A percentile compares a stretch with the other conserved stretches of the same genome.
phyloP scores from a whole-genome alignment of 106 monocot species.

The Agapanthus africanus region DNA sequence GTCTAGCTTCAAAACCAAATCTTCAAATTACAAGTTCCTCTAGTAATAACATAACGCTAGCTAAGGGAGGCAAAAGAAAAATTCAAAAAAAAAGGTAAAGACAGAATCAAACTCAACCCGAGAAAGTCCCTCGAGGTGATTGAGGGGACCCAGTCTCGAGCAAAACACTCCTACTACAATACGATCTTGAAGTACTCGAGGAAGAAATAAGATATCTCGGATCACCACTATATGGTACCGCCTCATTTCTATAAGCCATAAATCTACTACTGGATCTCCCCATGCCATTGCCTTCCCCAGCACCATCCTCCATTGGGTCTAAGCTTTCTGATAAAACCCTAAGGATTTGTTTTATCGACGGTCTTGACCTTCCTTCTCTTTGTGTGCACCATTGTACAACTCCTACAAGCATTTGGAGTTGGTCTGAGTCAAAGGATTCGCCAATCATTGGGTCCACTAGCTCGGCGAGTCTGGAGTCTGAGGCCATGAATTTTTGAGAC shows the following conservation, averaged over 20 bases:
- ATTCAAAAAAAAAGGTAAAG: not conserved
- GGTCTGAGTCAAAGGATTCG: slow-evolving; percentile 45
- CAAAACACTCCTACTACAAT: slow-evolving; percentile 76
- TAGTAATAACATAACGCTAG: not conserved
- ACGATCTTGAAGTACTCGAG: slow-evolving; percentile 84
- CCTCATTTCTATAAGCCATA: slow-evolving; percentile 16
- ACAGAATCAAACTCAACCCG: slow-evolving; percentile 9
- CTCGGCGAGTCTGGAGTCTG: slow-evolving; percentile 33
- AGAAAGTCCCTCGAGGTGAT: slow-evolving; percentile 43
- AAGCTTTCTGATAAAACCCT: slow-evolving; percentile 63
- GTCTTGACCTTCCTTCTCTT: slow-evolving; percentile 58
- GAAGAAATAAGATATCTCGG: slow-evolving; percentile 68
- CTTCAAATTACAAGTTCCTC: not conserved
- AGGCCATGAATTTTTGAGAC: slow-evolving; percentile 50
- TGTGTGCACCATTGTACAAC: slow-evolving; percentile 75
- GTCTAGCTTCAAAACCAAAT: not conserved
- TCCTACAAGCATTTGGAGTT: slow-evolving; percentile 48
- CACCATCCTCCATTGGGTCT: slow-evolving; percentile 37
- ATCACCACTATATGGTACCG: slow-evolving; percentile 45
- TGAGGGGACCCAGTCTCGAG: slow-evolving; percentile 74
- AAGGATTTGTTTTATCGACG: slow-evolving; percentile 86
- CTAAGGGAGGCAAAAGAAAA: not conserved
- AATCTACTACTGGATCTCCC: slow-evolving; percentile 14
- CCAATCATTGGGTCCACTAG: slow-evolving; percentile 53
- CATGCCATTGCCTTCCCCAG: not conserved